Base-by-base conservation (phyloP, 495 filamentous ascomycete genomes). In the Parachaetomium inaequale region DNA sequence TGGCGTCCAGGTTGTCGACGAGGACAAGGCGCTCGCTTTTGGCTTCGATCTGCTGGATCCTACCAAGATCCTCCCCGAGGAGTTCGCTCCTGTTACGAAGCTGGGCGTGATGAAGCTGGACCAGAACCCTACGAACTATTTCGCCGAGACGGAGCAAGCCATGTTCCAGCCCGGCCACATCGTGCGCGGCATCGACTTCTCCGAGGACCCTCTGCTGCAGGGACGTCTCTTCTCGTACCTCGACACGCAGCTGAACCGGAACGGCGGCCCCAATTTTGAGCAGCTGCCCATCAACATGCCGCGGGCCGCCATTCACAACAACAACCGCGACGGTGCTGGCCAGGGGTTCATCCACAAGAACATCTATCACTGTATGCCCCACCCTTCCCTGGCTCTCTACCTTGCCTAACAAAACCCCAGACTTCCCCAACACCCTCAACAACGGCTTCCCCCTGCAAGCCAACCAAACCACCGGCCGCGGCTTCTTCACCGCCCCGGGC, bases 281-380 rank as follows among this genome's bases (percentile, higher is more conserved):
- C 86, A 90, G 70, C 71, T 90, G 7, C 88, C 88, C 11, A 87
- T 91, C 74, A 92, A 92, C 78, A 81, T 83, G 15, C 89, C 89
- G 12, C 73, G 73, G 10, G 68, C 76, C 11, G 77, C 81, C 17
- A 79, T 90, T 47, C 87, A 90, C 78, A 91, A 90, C 75, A 90
- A 92, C 75, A 88, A 90, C 79, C 71, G 85, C n/a, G 84, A 86
- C 54, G 84, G 84, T 8, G 77, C 74, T 5, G 84, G 76, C 8
- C 84, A 86, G 72, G 72, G 68, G 25, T 72, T 80, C 56, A 83
- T 85, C 57, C 83, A 79, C 63, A 79, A 71, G 63, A 85, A 85
- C 73, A 79, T 69, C 28, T 67, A 72, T 26, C 71, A 74, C 15
- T 85, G 71, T 77, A 63, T 67, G 73, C 63, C 23, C 6, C 54